Conservation (phyloP, 805 yeast species). For the Suhomyces canberraensis region DNA sequence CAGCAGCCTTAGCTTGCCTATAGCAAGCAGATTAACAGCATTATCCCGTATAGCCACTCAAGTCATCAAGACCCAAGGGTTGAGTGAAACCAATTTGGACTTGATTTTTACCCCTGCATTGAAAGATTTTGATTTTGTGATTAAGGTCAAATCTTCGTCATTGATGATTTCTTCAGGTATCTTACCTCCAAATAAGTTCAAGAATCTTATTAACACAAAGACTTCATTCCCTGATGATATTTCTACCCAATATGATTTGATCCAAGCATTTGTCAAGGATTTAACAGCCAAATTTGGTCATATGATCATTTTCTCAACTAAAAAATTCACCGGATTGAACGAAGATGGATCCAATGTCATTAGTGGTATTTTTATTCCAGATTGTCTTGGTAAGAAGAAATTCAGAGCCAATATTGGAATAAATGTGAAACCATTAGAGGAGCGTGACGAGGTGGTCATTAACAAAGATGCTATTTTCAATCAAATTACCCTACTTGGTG, state of each 20-base stretch:
- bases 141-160: constrained; percentile 50
- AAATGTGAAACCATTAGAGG: constrained; percentile 61
- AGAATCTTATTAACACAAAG: constrained; percentile 51
- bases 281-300: constrained; percentile 62
- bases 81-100: constrained; percentile 38
- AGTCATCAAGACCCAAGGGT: constrained; percentile 47
- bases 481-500: constrained; percentile 69
- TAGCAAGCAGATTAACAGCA: constrained; percentile 85
- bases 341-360: constrained; percentile 61
- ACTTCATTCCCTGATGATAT: constrained; percentile 45
- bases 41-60: constrained; percentile 72
- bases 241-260: constrained; percentile 55
- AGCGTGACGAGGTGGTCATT: constrained; percentile 52
- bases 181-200: constrained; percentile 51
- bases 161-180: constrained; percentile 54
- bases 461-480: constrained; percentile 70
- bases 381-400: constrained; percentile 53
- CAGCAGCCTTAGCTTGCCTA: constrained; percentile 58
- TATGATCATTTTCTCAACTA: constrained; percentile 65
- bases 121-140: constrained; percentile 78
- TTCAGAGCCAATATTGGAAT: constrained; percentile 79
- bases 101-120: constrained; percentile 76
- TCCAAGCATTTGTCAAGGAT: constrained; percentile 56
- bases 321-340: constrained; percentile 50
- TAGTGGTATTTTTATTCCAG: constrained; percentile 79